These are phyloP conservation scores for Sugiyamaella americana DNA, from an alignment of 805 yeast genomes.

Conservation along the genomic window DNA sequence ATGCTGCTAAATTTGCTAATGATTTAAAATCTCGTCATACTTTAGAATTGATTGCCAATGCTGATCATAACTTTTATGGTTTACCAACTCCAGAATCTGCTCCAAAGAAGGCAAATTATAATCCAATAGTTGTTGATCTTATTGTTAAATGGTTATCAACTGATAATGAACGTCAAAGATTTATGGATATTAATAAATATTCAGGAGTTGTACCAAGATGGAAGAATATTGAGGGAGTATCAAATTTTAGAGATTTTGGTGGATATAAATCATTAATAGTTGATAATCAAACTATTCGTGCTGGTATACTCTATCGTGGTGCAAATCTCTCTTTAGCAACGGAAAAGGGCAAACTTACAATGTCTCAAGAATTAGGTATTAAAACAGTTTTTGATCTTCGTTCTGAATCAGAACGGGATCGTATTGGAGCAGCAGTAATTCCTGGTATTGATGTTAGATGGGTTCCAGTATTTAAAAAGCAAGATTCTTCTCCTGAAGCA, in stretches of 20 bases:
- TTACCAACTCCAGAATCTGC: constrained; percentile 27
- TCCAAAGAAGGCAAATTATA: constrained; percentile 46
- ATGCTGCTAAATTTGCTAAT: constrained; percentile 54
- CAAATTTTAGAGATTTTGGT: constrained; percentile 75
- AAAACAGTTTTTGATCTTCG: constrained; percentile 62
- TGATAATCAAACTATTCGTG: constrained; percentile 36
- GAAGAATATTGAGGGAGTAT: constrained; percentile 59
- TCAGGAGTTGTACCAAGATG: constrained; percentile 48
- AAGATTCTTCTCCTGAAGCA: constrained; percentile 59
- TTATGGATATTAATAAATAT: constrained; percentile 34
- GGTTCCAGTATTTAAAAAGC: constrained; percentile 49
- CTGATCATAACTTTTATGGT: constrained; percentile 72
- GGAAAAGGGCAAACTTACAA: constrained; percentile 37
- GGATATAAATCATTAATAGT: constrained; percentile 48
- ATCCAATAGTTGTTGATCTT: constrained; percentile 43
- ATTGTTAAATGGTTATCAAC: constrained; percentile 44
- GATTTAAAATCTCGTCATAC: constrained; percentile 51
- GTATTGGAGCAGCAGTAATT: constrained; percentile 40
- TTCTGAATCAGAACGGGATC: constrained; percentile 45
- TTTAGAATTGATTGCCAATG: constrained; percentile 53
- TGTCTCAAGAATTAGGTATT: constrained; percentile 41
- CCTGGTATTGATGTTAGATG: constrained; percentile 45
- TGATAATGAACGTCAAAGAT: constrained; percentile 48
- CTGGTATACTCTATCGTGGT: constrained; percentile 54
- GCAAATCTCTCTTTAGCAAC: constrained; percentile 56